Conservation (phyloP, 73 alveolate species). For the Tetrahymena malaccensis region DNA sequence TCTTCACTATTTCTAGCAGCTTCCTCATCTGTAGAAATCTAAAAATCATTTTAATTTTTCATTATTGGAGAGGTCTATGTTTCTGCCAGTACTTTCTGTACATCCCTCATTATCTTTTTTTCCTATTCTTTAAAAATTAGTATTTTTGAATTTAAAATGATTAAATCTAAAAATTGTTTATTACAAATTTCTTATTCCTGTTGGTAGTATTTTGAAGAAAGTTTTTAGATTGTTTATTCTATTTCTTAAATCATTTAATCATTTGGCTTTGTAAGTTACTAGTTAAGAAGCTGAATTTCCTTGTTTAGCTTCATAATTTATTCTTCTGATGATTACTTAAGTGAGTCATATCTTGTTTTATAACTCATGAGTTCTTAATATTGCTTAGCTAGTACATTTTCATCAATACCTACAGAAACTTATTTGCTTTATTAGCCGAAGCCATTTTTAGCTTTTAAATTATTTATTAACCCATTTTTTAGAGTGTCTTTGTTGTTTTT, state of each 20-base stretch:
- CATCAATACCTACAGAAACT: neutral
- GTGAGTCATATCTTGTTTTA: neutral
- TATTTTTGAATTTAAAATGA: too few species aligned
- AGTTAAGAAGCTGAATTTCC: neutral
- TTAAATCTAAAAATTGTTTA: neutral
- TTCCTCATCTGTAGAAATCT: neutral
- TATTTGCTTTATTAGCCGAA: neutral
- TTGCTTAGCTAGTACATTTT: neutral
- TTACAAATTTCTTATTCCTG: neutral
- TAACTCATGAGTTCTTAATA: neutral
- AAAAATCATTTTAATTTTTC: neutral
- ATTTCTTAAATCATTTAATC: neutral
- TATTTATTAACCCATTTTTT: neutral
- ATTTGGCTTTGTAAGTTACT: neutral
- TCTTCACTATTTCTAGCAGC: neutral
- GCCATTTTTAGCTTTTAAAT: neutral
- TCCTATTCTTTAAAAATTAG: neutral
- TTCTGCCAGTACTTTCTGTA: neutral
- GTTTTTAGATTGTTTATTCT: neutral
- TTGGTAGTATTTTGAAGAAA: neutral
- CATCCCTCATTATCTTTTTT: neutral
- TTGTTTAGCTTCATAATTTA: neutral
- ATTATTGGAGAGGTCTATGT: neutral
- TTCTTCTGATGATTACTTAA: neutral
- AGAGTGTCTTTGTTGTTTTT: neutral